These are phyloP conservation scores for Piper longum DNA, from an alignment of 164 flowering plant species.

Conservation along the genomic window DNA sequence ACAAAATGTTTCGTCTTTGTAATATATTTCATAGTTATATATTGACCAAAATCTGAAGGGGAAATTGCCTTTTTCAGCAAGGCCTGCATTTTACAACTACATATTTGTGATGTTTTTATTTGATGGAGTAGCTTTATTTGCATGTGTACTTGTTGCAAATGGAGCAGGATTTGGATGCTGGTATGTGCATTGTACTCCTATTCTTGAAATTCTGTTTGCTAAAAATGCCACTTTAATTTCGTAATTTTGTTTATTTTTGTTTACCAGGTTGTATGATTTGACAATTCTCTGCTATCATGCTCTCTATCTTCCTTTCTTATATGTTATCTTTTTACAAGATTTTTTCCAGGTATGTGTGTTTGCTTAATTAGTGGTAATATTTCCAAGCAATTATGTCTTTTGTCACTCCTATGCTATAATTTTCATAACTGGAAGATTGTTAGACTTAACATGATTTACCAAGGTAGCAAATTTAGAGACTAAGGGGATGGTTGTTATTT, in stretches of 20 bases:
- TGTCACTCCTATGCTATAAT: too few species aligned
- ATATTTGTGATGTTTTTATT: slow-evolving; percentile 40
- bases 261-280: slow-evolving; percentile 54
- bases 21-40: background rate
- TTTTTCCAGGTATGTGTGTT: slow-evolving; percentile 65
- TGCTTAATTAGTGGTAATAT: background rate
- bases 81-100: slow-evolving; percentile 75
- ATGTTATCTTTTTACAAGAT: slow-evolving; percentile 67
- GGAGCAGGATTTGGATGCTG: slow-evolving; percentile 60
- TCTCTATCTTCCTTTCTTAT: slow-evolving; percentile 72
- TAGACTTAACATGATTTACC: too few species aligned
- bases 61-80: slow-evolving; percentile 31
- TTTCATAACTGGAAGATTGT: too few species aligned
- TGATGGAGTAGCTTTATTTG: slow-evolving; percentile 39
- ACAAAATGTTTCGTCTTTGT: background rate
- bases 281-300: slow-evolving; percentile 59
- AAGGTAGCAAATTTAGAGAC: too few species aligned
- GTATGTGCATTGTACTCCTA: slow-evolving; percentile 16
- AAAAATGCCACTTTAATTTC: background rate
- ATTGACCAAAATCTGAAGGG: background rate
- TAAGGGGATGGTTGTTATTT: too few species aligned
- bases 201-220: background rate
- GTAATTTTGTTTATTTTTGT: background rate
- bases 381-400: too few species aligned
- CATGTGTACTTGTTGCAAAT: slow-evolving; percentile 36